A percentile compares a stretch with the other conserved stretches of the same genome.
Conservation (phyloP, 495 filamentous ascomycete species). For the Penicillium samsonianum region DNA sequence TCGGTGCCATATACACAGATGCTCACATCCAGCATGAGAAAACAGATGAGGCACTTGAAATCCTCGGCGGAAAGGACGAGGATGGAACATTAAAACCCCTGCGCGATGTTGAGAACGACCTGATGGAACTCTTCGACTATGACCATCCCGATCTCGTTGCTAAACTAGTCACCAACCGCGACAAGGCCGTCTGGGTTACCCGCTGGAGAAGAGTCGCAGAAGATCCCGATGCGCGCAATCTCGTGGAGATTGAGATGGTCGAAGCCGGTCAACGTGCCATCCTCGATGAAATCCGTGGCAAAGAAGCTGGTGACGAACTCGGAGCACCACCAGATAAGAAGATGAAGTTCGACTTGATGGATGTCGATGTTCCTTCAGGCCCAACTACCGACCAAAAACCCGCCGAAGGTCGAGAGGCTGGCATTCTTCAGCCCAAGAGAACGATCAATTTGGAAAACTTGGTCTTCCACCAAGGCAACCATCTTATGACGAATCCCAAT, state of each 20-base stretch:
- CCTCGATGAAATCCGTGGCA: slow-evolving; percentile 76
- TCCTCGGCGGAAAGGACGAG: slow-evolving; percentile 73
- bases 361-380: slow-evolving; percentile 76
- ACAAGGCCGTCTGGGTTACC: slow-evolving; percentile 95
- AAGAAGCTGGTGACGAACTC: slow-evolving; percentile 56
- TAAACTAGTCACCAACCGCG: slow-evolving; percentile 85
- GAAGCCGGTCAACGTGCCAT: slow-evolving; percentile 84
- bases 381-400: slow-evolving; percentile 51
- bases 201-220: slow-evolving; percentile 81
- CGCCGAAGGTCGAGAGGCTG: slow-evolving; percentile 67
- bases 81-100: slow-evolving; percentile 79
- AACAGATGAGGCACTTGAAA: slow-evolving; percentile 75
- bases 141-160: slow-evolving; percentile 92
- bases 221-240: slow-evolving; percentile 71
- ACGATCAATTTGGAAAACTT: slow-evolving; percentile 94
- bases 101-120: slow-evolving; percentile 93
- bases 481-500: slow-evolving; percentile 96
- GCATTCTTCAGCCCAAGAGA: slow-evolving; percentile 84
- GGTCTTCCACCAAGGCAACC: slow-evolving; percentile 95
- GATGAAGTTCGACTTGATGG: slow-evolving; percentile 84
- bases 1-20: slow-evolving; percentile 83
- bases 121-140: slow-evolving; percentile 98
- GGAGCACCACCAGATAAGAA: slow-evolving; percentile 66
- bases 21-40: slow-evolving; percentile 90
- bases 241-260: slow-evolving; percentile 86